Base-by-base conservation (phyloP, 1,284 basidiomycete species). In the Tetrapyrgos nigripes region DNA sequence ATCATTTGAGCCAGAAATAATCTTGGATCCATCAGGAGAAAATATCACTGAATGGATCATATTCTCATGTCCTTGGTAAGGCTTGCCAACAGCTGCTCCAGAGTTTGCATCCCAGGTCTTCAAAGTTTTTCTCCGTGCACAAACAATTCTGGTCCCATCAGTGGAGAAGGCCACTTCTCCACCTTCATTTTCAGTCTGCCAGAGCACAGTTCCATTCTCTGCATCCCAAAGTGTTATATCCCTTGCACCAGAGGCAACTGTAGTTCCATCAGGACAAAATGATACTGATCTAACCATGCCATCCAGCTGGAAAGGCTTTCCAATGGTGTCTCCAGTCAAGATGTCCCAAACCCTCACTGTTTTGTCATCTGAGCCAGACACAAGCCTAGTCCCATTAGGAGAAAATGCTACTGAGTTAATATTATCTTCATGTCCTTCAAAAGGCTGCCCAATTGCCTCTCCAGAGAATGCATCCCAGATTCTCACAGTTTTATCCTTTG, bases 401-500 rank as follows among this genome's bases (percentile, higher is more conserved):
- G 59, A 60, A 17, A 52, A 55, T 23, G 52, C 50, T 10, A 45
- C 3, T 23, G 56, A 29, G 10, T 2, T 11, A n/a, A 27, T 35
- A 10, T 23, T 48, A 4, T 21, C 57, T 5, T 26, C 28, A 17
- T 45, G 43, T n/a, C 43, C 43, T 17, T 6, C 9, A 5, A 45
- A 23, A 6, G 11, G 53, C 61, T 27, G 66, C 59, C 63, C 66
- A 50, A 37, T 2, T 65, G 29, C 19, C n/a, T n/a, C n/a, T n/a
- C n/a, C n/a, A n/a, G n/a, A n/a, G n/a, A 52, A 54, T 4, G 40
- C 17, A 47, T 64, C 65, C 0, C 24, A 6, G 0, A 61, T n/a
- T n/a, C n/a, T n/a, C n/a, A n/a, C n/a, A n/a, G n/a, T n/a, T n/a
- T n/a, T n/a, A n/a, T n/a, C n/a, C n/a, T n/a, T n/a, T n/a, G n/a